A percentile compares a stretch with the other conserved stretches of the same genome.
phyloP scores from a whole-genome alignment of 2,329 filamentous ascomycete species.

The Penicillium thymicola region DNA sequence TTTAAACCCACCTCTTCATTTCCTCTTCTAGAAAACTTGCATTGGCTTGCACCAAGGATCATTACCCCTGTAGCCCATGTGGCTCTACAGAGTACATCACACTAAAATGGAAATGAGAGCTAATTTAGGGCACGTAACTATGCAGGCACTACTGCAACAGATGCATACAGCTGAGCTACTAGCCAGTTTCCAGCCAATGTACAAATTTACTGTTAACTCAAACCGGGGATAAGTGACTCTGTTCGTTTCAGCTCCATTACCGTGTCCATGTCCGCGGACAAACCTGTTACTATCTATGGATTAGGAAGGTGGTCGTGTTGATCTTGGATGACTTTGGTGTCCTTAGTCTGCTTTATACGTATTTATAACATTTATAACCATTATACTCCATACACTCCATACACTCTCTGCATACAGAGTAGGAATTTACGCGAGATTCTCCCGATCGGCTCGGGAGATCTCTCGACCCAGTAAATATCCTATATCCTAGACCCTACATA shows the following conservation, averaged over 20 bases:
- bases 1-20: neutral
- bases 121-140: constrained; percentile 5
- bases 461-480: neutral
- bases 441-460: constrained; percentile 1
- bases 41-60: neutral
- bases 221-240: neutral
- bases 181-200: neutral
- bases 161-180: neutral
- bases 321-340: neutral
- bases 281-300: neutral
- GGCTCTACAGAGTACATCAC: neutral
- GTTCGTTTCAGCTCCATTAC: neutral
- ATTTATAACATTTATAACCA: neutral
- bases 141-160: constrained; percentile 1
- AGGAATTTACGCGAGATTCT: neutral
- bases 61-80: constrained; percentile 2
- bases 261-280: neutral
- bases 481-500: neutral
- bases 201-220: neutral
- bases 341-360: neutral
- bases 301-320: neutral
- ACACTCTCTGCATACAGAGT: neutral
- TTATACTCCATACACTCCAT: neutral
- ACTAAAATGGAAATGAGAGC: neutral
- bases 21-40: neutral